Percentiles rank a stretch among this genome's conserved stretches.
These are phyloP conservation scores for Fusarium begoniae DNA, from an alignment of 2,329 filamentous ascomycete genomes.

Conservation along the genomic window DNA sequence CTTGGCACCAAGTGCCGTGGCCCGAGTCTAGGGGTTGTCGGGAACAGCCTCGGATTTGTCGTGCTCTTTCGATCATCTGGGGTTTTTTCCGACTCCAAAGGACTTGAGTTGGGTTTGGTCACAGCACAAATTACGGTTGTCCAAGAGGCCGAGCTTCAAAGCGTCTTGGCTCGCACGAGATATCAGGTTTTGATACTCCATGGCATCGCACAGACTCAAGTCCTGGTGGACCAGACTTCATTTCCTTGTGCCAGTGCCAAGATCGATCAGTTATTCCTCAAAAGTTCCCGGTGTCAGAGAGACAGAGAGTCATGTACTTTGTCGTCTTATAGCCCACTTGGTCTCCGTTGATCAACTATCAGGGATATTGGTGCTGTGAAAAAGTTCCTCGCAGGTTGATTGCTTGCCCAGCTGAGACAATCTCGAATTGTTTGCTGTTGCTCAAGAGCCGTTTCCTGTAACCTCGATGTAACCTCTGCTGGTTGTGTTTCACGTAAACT, in stretches of 20 bases:
- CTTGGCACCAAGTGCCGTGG: constrained; percentile 46
- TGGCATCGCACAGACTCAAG: not conserved
- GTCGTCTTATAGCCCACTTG: constrained; percentile 11
- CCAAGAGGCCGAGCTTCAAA: not conserved
- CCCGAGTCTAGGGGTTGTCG: constrained; percentile 36
- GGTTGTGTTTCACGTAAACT: constrained; percentile 22
- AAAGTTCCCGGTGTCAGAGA: constrained; percentile 5
- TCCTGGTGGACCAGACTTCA: constrained; percentile 6
- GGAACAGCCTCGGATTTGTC: constrained; percentile 27
- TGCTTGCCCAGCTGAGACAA: constrained; percentile 24
- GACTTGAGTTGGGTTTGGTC: constrained; percentile 19
- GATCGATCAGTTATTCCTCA: constrained; percentile 6
- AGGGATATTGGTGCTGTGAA: not conserved
- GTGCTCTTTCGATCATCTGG: not conserved
- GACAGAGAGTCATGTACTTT: constrained; percentile 15
- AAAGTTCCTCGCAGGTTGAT: constrained; percentile 1
- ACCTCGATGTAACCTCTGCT: constrained; percentile 23
- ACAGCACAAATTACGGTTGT: not conserved
- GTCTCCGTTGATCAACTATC: not conserved
- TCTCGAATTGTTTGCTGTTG: constrained; percentile 37
- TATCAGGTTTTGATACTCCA: constrained; percentile 2
- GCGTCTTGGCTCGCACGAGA: constrained; percentile 19
- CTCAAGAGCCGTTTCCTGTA: constrained; percentile 39
- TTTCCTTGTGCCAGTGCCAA: constrained; percentile 15
- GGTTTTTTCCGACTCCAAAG: not conserved